Evolutionary conservation across 1,284 basidiomycete genomes (phyloP), one percentile per base, ranked within the genome.

Genomic region (Cronartium ribicola): DNA sequence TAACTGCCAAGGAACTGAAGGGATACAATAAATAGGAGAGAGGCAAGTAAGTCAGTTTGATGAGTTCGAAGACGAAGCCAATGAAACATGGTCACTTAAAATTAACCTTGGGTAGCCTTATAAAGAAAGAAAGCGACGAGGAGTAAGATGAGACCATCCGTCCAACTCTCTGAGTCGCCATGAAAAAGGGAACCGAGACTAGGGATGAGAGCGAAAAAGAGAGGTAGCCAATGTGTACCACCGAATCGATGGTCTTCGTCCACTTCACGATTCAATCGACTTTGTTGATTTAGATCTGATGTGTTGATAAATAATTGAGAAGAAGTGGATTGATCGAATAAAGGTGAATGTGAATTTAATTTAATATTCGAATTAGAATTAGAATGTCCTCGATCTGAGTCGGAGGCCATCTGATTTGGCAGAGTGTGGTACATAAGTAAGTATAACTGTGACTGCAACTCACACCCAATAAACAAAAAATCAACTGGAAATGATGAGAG

Each of bases 91-190:
- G n/a, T n/a, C n/a, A n/a, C n/a, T 10, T 3, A 40, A 13, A 10
- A 17, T 14, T n/a, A 4, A 69, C 67, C 67, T 62, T 62, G 41
- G 14, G 55, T 43, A 59, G 62, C 44, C 48, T 69, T 69, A 29
- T 61, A 69, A 22, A 69, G 43, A 13, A 69, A 62, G 67, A 69
- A 69, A 36, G 44, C 59, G 67, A 69, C 48, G 40, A 69, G 48
- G 10, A 69, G 40, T 20, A 69, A 62, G 59, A 69, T 40, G 11
- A 69, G 22, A 2, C 36, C 46, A 61, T 69, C 59, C 17, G 57
- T 69, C 67, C 67, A 69, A 39, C 39, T 43, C 39, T 69, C 67
- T 2, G 67, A 59, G 6, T 69, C 67, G 22, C 59, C 59, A 37
- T 69, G 55, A 59, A 69, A 60, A n/a, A 69, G 46, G 41, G 67